phyloP scores from a whole-genome alignment of 2,329 filamentous ascomycete species.

The Chaetomiaceae sp. region DNA sequence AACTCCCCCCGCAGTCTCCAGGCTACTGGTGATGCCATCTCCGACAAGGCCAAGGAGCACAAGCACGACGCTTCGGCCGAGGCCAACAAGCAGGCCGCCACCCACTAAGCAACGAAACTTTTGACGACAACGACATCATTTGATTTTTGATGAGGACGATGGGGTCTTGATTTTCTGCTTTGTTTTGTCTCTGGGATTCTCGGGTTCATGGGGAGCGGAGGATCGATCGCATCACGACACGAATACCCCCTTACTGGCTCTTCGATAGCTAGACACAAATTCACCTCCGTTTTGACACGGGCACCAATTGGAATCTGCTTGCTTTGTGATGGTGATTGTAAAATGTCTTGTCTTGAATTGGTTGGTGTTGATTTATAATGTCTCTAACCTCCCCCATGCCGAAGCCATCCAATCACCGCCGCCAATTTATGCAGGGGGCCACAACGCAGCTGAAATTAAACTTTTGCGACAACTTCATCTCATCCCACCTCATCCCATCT shows the following conservation, averaged over 20 bases:
- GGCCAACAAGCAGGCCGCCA: slow-evolving; percentile 36
- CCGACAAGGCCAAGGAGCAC: slow-evolving; percentile 33
- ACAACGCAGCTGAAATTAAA: no score
- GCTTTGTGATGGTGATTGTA: not conserved
- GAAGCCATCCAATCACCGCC: not conserved
- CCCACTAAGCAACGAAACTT: slow-evolving; percentile 31
- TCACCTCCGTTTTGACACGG: not conserved
- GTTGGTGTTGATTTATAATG: no score
- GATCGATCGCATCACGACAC: slow-evolving; percentile 1
- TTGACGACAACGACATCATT: not conserved
- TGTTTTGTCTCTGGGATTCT: not conserved
- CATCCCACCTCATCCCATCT: no score
- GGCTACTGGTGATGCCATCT: slow-evolving; percentile 31
- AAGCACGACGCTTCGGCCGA: slow-evolving; percentile 33
- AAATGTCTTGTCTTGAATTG: no score
- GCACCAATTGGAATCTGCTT: no score
- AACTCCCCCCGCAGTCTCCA: slow-evolving; percentile 24
- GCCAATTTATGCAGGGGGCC: not conserved
- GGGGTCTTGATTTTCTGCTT: not conserved
- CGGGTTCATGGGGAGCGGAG: slow-evolving; percentile 4
- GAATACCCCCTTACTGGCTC: slow-evolving; percentile 8
- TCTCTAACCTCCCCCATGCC: no score
- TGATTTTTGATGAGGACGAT: slow-evolving; percentile 3
- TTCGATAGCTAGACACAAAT: slow-evolving; percentile 10
- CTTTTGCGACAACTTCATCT: no score